phyloP scores from a whole-genome alignment of 768 basidiomycete species.

The Xerocomus spinulosus region DNA sequence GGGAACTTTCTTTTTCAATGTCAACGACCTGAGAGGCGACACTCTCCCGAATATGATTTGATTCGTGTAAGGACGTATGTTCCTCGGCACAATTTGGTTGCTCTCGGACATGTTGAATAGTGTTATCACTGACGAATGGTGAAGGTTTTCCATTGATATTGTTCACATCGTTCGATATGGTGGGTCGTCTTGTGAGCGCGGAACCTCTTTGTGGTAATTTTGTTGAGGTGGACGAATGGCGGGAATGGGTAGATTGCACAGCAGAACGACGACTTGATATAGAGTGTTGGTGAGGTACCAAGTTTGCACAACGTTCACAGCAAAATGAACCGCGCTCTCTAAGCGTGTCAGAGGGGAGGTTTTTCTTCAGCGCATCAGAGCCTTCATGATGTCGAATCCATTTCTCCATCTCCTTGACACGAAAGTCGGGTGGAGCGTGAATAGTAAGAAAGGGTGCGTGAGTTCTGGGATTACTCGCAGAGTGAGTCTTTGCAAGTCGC shows the following conservation, averaged over 20 bases:
- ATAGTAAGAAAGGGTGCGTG: slow-evolving; percentile 57
- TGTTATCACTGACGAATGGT: slow-evolving; percentile 8
- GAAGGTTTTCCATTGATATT: slow-evolving; percentile 9
- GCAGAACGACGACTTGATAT: slow-evolving; percentile 26
- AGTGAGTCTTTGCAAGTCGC: slow-evolving; percentile 48
- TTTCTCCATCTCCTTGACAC: slow-evolving; percentile 74
- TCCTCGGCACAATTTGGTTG: slow-evolving; percentile 21
- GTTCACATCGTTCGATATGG: slow-evolving; percentile 7
- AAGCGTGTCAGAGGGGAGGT: slow-evolving; percentile 14
- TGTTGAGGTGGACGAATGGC: slow-evolving; percentile 24
- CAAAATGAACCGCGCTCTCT: slow-evolving; percentile 30
- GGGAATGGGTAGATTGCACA: slow-evolving; percentile 21
- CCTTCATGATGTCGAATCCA: slow-evolving; percentile 57
- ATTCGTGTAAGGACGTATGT: slow-evolving; percentile 6
- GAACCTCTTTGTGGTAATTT: slow-evolving; percentile 9
- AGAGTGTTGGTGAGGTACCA: slow-evolving; percentile 31
- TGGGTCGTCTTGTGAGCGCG: slow-evolving; percentile 19
- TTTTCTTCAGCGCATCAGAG: slow-evolving; percentile 22
- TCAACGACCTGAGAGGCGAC: slow-evolving; percentile 6
- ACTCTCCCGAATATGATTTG: slow-evolving; percentile 14
- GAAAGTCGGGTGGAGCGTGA: slow-evolving; percentile 66
- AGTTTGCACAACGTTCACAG: slow-evolving; percentile 32
- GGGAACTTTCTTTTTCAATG: slow-evolving; percentile 10
- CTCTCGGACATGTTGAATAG: slow-evolving; percentile 4
- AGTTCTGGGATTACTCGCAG: slow-evolving; percentile 37